These are phyloP conservation scores for Lupinus albus DNA, from an alignment of 306 rosid species.

Conservation along the genomic window DNA sequence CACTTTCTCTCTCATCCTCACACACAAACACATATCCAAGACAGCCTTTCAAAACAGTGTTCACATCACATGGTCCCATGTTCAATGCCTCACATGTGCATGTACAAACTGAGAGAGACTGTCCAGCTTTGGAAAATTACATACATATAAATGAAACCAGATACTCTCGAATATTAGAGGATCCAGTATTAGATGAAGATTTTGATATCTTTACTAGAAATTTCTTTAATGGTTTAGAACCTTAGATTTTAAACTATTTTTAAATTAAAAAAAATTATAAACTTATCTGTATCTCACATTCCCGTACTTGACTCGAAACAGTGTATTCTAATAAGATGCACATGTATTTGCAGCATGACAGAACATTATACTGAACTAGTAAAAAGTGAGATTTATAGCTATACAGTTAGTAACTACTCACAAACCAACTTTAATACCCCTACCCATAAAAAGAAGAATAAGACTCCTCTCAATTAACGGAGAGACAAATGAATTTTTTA, in stretches of 20 bases:
- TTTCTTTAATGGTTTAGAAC: too few species aligned
- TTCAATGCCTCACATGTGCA: slow-evolving; percentile 58
- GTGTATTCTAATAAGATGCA: slow-evolving; percentile 44
- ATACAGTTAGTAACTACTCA: neutral
- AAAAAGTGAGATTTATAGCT: slow-evolving; percentile 31
- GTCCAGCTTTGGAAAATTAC: slow-evolving; percentile 42
- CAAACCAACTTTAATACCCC: slow-evolving; percentile 24
- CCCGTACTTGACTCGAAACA: too few species aligned
- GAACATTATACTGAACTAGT: slow-evolving; percentile 32
- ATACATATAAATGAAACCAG: too few species aligned
- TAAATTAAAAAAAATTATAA: too few species aligned
- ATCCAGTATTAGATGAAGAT: too few species aligned
- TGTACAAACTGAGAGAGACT: slow-evolving; percentile 69
- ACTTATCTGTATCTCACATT: too few species aligned
- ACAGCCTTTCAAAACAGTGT: slow-evolving; percentile 58
- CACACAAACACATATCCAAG: slow-evolving; percentile 40
- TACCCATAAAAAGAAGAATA: neutral
- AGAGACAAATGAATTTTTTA: too few species aligned
- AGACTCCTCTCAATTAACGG: too few species aligned
- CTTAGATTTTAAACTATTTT: too few species aligned
- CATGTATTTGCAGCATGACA: slow-evolving; percentile 48
- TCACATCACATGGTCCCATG: slow-evolving; percentile 76
- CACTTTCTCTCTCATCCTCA: slow-evolving; percentile 31
- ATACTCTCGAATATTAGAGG: too few species aligned
- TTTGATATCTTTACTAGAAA: too few species aligned